Evolutionary conservation across 2,329 filamentous ascomycete genomes (phyloP).

Genomic region (Penicillium sp.): DNA sequence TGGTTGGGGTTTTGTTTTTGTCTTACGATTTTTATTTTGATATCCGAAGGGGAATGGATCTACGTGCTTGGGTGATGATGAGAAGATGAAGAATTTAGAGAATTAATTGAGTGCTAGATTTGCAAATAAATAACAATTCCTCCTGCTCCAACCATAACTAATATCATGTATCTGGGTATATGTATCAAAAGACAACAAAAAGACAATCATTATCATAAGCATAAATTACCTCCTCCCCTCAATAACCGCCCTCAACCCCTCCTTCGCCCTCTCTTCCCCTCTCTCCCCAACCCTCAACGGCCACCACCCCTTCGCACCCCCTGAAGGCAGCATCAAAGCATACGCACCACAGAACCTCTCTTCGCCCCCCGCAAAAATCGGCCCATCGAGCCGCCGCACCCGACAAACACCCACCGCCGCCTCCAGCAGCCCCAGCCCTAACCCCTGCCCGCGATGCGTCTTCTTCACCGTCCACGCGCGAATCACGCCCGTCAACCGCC

Average conservation of each 20-base stretch:
- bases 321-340: slow-evolving; percentile 63
- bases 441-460: slow-evolving; percentile 64
- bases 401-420: slow-evolving; percentile 67
- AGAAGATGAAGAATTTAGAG: too few relatives aligned
- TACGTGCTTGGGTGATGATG: too few relatives aligned
- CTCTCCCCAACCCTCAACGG: slow-evolving; percentile 58
- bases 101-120: too few relatives aligned
- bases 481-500: slow-evolving; percentile 48
- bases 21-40: too few relatives aligned
- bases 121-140: too few relatives aligned
- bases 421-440: slow-evolving; percentile 68
- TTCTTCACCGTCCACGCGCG: slow-evolving; percentile 74
- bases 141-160: too few relatives aligned
- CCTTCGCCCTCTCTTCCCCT: slow-evolving; percentile 54
- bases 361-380: slow-evolving; percentile 58
- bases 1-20: too few relatives aligned
- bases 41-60: too few relatives aligned
- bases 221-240: slow-evolving; percentile 7
- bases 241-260: slow-evolving; percentile 25
- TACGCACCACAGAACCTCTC: slow-evolving; percentile 50
- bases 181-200: neutral
- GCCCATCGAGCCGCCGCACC: slow-evolving; percentile 65
- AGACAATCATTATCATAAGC: neutral
- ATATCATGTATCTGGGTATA: too few relatives aligned
- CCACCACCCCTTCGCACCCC: slow-evolving; percentile 58